These are phyloP conservation scores for Symbiodinium pilosum DNA, from an alignment of 73 alveolate species.

Conservation along the genomic window DNA sequence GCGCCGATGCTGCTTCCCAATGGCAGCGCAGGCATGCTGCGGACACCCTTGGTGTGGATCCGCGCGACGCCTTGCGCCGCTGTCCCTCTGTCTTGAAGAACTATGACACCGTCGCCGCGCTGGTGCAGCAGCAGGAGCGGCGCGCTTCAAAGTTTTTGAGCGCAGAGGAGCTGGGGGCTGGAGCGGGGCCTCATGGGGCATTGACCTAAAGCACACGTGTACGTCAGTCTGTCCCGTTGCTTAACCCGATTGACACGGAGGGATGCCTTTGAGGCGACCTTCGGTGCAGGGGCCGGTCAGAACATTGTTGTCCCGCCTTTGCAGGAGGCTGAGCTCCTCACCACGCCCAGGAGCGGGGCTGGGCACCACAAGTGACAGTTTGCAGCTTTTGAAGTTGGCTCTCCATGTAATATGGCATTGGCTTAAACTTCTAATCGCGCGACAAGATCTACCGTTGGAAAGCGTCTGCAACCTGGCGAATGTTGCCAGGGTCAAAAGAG, in stretches of 20 bases:
- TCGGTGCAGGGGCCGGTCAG: slow-evolving; percentile 17
- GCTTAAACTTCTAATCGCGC: too few species aligned
- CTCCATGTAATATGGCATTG: too few species aligned
- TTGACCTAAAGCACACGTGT: not conserved
- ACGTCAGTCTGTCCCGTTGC: slow-evolving; percentile 1
- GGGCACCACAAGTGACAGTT: not conserved
- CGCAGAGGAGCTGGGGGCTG: not conserved
- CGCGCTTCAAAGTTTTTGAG: not conserved
- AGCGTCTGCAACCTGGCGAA: too few species aligned
- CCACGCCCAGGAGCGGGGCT: too few species aligned
- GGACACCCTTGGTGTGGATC: not conserved
- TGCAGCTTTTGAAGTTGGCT: not conserved
- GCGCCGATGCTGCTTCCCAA: not conserved
- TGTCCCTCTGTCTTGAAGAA: not conserved
- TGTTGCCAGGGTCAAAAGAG: too few species aligned
- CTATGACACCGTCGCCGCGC: slow-evolving; percentile 9
- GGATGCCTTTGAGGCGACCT: not conserved
- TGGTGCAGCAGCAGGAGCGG: not conserved
- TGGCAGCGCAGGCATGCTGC: not conserved
- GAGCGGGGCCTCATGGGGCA: too few species aligned
- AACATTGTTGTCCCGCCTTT: not conserved
- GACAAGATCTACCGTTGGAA: too few species aligned
- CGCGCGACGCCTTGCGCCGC: not conserved
- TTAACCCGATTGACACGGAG: not conserved
- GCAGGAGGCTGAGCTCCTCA: not conserved